Base-by-base conservation (phyloP, 352 stramenopile genomes). In the Globisporangium uncinulatum region DNA sequence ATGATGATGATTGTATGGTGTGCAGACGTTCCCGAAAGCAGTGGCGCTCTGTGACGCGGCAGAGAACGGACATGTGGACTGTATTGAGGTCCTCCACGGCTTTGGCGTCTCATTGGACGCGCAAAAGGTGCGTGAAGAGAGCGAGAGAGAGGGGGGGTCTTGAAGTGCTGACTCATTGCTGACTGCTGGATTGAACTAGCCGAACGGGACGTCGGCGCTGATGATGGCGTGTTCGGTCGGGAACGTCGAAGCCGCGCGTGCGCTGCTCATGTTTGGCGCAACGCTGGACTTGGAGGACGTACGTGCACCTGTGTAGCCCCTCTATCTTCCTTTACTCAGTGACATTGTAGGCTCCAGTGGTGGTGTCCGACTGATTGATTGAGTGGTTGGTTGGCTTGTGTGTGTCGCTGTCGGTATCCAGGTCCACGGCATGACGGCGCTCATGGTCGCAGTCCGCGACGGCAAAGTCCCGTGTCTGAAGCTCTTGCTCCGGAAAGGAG, bases 171-270 rank as follows among this genome's bases (percentile, higher is more conserved):
- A 47, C 21, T 24, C 39, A 5, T 29, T 32, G 8, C 24, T 39
- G 65, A 31, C 6, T 57, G 3, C 54, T 54, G 51, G 24, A 29
- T 59, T 24, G 55, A 13, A 49, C 8, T 48, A 94, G 82, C 84
- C 84, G 3, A 94, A 83, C 7, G 84, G 84, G 7, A 89, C 83
- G 21, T 86, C 80, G 2, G 73, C 84, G 13, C 62, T 94, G 8
- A 94, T 94, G 84, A 86, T 91, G 62, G 84, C 84, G 51, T 90
- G 82, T 49, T 92, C 84, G 3, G 81, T 89, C 1, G 84, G 82
- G n/a, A 94, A 94, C 60, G 74, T 94, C n/a, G 82, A 94, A 61
- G 84, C 75, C 0, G 79, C 80, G 13, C 74, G 84, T 0, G 84
- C 84, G 3, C 62, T 94, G 61, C 60, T 94, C 17, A 92, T 92